phyloP scores from a whole-genome alignment of 257 asterid species.

The Coffea eugenioides region DNA sequence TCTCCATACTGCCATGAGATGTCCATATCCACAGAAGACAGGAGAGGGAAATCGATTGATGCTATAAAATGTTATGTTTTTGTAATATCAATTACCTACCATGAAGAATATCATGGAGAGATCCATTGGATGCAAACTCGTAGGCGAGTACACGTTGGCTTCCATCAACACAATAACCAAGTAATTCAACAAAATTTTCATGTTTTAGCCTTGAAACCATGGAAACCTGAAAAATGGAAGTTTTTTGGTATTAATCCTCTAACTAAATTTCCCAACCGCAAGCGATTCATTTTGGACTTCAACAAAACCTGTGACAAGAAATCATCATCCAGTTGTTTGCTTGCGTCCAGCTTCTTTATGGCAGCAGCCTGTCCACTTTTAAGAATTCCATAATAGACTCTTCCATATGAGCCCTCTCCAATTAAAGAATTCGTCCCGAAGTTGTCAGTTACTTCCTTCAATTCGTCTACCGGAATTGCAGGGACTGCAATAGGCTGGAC shows the following conservation, averaged over 20 bases:
- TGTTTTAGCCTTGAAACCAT: conserved; percentile 90
- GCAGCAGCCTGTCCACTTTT: conserved; percentile 68
- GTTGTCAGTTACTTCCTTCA: conserved; percentile 69
- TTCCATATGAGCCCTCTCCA: conserved; percentile 93
- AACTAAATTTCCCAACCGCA: conserved; percentile 1
- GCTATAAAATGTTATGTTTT: conserved; percentile 3
- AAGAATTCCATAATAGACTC: conserved; percentile 72
- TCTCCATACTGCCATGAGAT: background rate
- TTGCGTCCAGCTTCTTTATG: conserved; percentile 74
- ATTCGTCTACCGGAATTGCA: conserved; percentile 63
- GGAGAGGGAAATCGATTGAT: background rate
- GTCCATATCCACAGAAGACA: conserved; percentile 5
- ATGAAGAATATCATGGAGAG: conserved; percentile 89
- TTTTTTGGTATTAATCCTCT: background rate
- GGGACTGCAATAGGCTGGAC: conserved; percentile 75
- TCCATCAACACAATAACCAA: conserved; percentile 88
- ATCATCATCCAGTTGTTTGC: conserved; percentile 87
- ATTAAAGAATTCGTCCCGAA: conserved; percentile 61
- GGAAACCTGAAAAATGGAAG: conserved; percentile 53
- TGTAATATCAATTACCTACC: conserved; percentile 42
- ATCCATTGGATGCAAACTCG: conserved; percentile 87
- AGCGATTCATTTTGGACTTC: conserved; percentile 1
- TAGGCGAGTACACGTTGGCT: conserved; percentile 74
- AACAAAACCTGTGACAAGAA: conserved; percentile 71
- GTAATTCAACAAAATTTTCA: conserved; percentile 71